Evolutionary conservation across 179 eudicot species (phyloP), one percentile per base, ranked within the genome.

Genomic region (Silene vulgaris): DNA sequence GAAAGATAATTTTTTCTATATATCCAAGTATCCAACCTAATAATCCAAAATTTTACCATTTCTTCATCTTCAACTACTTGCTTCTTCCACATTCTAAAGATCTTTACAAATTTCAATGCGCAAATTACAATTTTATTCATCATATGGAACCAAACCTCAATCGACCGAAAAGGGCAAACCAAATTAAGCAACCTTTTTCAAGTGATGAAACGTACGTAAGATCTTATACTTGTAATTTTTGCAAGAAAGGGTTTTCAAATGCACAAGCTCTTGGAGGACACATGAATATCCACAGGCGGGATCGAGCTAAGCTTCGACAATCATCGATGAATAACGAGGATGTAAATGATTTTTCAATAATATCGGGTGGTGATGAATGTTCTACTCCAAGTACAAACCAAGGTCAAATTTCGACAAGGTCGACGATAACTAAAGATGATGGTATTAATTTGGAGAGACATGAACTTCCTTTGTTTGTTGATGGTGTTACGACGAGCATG

Each of bases 181-280:
- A 50, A 65, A 26, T 4, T 16, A 32, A 75, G 0, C 26, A 26
- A 65, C 6, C 16, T 19, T 9, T 26, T 21, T 5, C 59, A 29
- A 74, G 20, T 29, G 61, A 62, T 16, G 50, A n/a, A 23, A 26
- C 54, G 3, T 71, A 80, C 70, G 26, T 28, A 3, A 64, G 75
- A 21, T 75, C 81, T 0, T 81, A 78, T 50, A 71, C 76, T 1
- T 82, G 85, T 65, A 73, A 62, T 23, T 82, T 82, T 69, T 82
- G 85, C 69, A 80, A 79, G 76, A 82, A 82, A 48, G 85, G 85
- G n/a, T 82, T 82, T 35, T 82, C 85, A 20, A 82, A 82, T 21
- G 82, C 85, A 48, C 82, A 82, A 74, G 85, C 85, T 0, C 78
- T 82, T 19, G 85, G 85, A 20, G 84, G 83, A 12, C 83, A 80